A percentile compares a stretch with the other conserved stretches of the same genome.
Evolutionary conservation across 1,284 basidiomycete species (phyloP).

Genomic region (Ustilago esculenta): DNA sequence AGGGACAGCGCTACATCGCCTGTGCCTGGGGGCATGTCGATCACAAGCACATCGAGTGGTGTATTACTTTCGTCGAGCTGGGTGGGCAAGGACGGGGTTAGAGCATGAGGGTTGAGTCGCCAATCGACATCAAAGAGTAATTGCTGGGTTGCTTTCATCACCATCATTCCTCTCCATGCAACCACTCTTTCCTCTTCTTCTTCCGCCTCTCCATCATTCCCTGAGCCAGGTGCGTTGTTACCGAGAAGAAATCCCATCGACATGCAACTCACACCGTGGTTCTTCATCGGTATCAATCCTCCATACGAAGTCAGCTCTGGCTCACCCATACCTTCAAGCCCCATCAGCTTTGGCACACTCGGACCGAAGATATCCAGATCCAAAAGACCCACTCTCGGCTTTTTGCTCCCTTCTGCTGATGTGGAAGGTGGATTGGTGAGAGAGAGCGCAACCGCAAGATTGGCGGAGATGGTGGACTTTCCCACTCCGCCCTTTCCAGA

Average conservation of each 20-base stretch:
- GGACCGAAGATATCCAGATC: constrained; percentile 97
- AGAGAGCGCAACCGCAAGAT: constrained; percentile 79
- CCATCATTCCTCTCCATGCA: constrained; percentile 98
- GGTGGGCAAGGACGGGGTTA: constrained; percentile 4
- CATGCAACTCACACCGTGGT: constrained; percentile 93
- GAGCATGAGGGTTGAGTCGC: constrained; percentile 66
- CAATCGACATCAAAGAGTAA: constrained; percentile 97
- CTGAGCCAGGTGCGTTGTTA: not conserved
- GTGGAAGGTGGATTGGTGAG: constrained; percentile 20
- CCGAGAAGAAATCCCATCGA: constrained; percentile 84
- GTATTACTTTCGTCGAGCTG: constrained; percentile 10
- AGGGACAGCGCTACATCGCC: constrained; percentile 94
- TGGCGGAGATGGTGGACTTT: constrained; percentile 92
- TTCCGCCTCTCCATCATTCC: not conserved
- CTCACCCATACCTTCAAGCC: constrained; percentile 81
- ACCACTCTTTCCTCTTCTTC: constrained; percentile 68
- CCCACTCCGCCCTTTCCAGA: constrained; percentile 97
- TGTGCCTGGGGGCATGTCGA: constrained; percentile 98
- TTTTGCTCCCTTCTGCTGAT: not conserved
- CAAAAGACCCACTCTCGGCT: constrained; percentile 80
- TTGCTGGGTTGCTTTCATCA: constrained; percentile 97
- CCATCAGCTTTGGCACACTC: constrained; percentile 94
- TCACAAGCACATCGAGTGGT: constrained; percentile 81
- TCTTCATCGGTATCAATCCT: constrained; percentile 82
- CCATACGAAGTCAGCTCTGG: constrained; percentile 76